These are phyloP conservation scores for Penicillium mononematosum DNA, from an alignment of 495 filamentous ascomycete species.

Conservation along the genomic window DNA sequence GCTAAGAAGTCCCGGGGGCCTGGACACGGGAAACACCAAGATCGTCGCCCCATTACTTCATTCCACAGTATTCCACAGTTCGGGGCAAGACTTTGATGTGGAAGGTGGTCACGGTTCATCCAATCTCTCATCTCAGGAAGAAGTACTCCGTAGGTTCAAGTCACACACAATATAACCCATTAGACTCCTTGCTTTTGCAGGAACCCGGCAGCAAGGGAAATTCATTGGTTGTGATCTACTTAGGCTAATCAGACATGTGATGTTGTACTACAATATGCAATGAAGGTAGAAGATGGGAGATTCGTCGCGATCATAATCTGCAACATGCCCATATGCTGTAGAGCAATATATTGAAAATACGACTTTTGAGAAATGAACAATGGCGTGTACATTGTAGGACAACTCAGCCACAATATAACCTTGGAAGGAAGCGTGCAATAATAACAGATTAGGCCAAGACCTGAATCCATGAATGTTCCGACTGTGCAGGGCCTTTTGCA, in stretches of 20 bases:
- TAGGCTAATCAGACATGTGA: neutral
- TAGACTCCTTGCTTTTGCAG: slow-evolving; percentile 1
- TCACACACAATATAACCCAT: neutral
- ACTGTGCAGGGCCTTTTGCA: slow-evolving; percentile 27
- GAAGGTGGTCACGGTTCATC: neutral
- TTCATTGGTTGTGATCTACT: neutral
- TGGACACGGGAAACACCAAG: slow-evolving; percentile 24
- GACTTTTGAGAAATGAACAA: neutral
- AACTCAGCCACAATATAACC: slow-evolving; percentile 5
- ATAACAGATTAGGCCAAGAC: neutral
- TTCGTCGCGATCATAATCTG: slow-evolving; percentile 5
- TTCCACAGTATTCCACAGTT: slow-evolving; percentile 12
- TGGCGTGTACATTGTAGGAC: neutral
- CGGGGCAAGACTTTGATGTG: neutral
- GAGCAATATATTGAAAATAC: slow-evolving; percentile 1
- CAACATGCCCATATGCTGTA: neutral
- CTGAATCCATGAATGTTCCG: slow-evolving; percentile 20
- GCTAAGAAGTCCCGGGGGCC: slow-evolving; percentile 16
- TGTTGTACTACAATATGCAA: neutral
- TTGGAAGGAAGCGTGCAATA: neutral
- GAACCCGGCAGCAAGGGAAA: neutral
- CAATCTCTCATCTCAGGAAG: neutral
- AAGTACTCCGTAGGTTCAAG: neutral
- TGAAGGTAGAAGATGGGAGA: neutral
- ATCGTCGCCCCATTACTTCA: slow-evolving; percentile 16